Percentiles rank a stretch among this genome's conserved stretches.
Evolutionary conservation across 805 yeast genomes (phyloP).

Genomic region (Yarrowia osloensis): DNA sequence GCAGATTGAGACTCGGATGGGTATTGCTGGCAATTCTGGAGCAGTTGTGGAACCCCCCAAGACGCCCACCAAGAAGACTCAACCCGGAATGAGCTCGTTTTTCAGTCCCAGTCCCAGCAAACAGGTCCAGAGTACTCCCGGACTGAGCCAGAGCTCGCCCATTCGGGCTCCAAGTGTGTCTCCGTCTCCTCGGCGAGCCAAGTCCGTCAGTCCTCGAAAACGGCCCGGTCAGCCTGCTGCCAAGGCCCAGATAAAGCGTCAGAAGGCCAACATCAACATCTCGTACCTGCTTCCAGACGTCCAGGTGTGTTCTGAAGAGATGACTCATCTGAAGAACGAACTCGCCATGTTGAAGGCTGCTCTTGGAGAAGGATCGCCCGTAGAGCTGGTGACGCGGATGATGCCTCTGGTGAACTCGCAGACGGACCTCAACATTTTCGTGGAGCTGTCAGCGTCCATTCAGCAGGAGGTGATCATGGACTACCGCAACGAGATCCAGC

Average conservation of each 20-base stretch:
- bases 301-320: slow-evolving; percentile 3
- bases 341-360: background rate
- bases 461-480: slow-evolving; percentile 25
- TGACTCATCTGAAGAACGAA: background rate
- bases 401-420: slow-evolving; percentile 34
- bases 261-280: background rate
- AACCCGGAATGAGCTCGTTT: background rate
- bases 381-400: background rate
- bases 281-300: background rate
- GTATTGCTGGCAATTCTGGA: background rate
- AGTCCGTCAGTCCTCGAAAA: slow-evolving; percentile 13
- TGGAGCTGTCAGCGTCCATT: slow-evolving; percentile 54
- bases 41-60: background rate
- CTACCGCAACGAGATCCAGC: slow-evolving; percentile 51
- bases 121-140: background rate
- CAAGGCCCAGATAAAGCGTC: slow-evolving; percentile 2
- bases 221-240: background rate
- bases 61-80: background rate
- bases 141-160: background rate
- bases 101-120: slow-evolving; percentile 12
- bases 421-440: slow-evolving; percentile 67
- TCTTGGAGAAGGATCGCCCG: background rate
- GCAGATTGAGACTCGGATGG: background rate
- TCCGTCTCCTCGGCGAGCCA: background rate
- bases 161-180: background rate